These are phyloP conservation scores for Penicillium italicum DNA, from an alignment of 2,329 filamentous ascomycete species.

Conservation along the genomic window DNA sequence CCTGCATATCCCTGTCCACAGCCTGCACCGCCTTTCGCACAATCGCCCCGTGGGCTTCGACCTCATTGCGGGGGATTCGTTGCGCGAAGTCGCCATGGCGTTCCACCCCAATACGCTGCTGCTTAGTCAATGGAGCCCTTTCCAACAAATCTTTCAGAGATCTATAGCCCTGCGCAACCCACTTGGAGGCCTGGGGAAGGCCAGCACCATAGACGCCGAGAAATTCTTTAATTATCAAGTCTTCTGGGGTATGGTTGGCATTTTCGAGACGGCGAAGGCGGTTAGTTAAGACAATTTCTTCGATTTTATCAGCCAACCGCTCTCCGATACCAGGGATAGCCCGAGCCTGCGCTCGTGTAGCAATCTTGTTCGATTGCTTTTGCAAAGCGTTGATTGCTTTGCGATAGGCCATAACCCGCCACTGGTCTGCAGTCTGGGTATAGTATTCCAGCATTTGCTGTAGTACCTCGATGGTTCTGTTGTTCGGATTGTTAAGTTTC, in stretches of 20 bases:
- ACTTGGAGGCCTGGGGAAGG: conserved; percentile 64
- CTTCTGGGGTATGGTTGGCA: conserved; percentile 63
- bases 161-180: conserved; percentile 70
- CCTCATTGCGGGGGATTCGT: conserved; percentile 73
- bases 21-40: conserved; percentile 58
- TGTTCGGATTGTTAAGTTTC: conserved; percentile 63
- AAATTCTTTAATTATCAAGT: conserved; percentile 65
- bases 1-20: conserved; percentile 62
- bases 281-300: conserved; percentile 78
- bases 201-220: conserved; percentile 78
- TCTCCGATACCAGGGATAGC: conserved; percentile 65
- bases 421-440: conserved; percentile 68
- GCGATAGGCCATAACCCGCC: conserved; percentile 72
- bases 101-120: conserved; percentile 72
- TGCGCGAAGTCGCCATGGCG: conserved; percentile 75
- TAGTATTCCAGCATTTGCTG: conserved; percentile 79
- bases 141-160: conserved; percentile 67
- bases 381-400: conserved; percentile 71
- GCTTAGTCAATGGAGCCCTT: conserved; percentile 61
- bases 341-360: conserved; percentile 66
- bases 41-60: conserved; percentile 63
- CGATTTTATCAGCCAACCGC: conserved; percentile 77
- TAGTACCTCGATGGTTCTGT: conserved; percentile 69
- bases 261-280: conserved; percentile 68
- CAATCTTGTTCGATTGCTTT: conserved; percentile 61